These are phyloP conservation scores for Mallotus japonicus DNA, from an alignment of 441 rosid genomes.

Conservation along the genomic window DNA sequence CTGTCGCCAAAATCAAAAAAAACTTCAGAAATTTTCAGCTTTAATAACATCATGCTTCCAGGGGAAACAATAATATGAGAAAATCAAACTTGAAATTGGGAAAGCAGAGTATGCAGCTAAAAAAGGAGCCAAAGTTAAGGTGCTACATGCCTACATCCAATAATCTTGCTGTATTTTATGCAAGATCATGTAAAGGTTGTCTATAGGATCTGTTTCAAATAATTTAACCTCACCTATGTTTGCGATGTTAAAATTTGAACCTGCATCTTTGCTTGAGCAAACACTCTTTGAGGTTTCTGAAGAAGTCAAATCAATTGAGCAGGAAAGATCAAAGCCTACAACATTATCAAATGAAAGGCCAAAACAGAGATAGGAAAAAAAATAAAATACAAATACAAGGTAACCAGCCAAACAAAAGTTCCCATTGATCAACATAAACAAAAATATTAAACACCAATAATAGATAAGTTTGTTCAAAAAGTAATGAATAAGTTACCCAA, in stretches of 20 bases:
- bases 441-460: background rate
- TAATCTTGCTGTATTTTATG: background rate
- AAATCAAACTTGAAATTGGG: background rate
- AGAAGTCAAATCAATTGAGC: background rate
- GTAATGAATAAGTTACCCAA: background rate
- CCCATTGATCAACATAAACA: background rate
- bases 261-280: background rate
- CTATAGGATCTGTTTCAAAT: background rate
- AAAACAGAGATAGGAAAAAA: background rate
- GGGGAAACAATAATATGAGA: background rate
- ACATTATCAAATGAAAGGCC: background rate
- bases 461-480: no score
- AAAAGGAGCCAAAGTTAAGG: background rate
- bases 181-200: background rate
- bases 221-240: background rate
- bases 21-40: slow-evolving; percentile 13
- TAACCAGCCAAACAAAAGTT: background rate
- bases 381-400: background rate
- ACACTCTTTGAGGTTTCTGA: slow-evolving; percentile 3
- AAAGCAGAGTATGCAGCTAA: background rate
- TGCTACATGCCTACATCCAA: background rate
- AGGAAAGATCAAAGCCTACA: background rate
- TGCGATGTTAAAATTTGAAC: slow-evolving; percentile 1
- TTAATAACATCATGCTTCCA: background rate
- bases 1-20: slow-evolving; percentile 21